Percentiles rank a stretch among this genome's conserved stretches.
Evolutionary conservation across 2,329 filamentous ascomycete genomes (phyloP).

Genomic region (Fusarium equiseti): DNA sequence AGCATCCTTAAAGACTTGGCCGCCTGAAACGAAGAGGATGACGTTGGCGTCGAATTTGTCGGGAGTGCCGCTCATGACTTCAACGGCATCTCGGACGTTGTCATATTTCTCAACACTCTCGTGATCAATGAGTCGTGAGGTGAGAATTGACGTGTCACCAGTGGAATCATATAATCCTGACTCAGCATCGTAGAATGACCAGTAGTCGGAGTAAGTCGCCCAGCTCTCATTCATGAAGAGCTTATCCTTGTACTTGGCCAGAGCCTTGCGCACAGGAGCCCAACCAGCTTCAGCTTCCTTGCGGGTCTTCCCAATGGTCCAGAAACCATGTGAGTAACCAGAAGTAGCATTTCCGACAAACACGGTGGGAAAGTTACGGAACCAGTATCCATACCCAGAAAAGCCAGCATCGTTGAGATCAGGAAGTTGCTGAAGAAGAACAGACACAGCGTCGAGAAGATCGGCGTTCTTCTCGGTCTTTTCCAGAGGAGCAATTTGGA

Average conservation of each 20-base stretch:
- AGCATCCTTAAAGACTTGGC: conserved; percentile 30
- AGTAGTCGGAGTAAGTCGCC: conserved; percentile 29
- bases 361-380: conserved; percentile 16
- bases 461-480: conserved; percentile 28
- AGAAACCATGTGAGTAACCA: conserved; percentile 26
- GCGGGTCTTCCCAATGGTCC: conserved; percentile 5
- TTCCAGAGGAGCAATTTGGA: conserved; percentile 11
- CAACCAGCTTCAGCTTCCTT: conserved; percentile 20
- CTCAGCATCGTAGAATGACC: conserved; percentile 28
- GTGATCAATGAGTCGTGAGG: conserved; percentile 21
- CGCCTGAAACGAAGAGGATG: conserved; percentile 25
- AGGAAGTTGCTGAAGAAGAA: conserved; percentile 12
- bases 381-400: conserved; percentile 33
- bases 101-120: background rate
- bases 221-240: conserved; percentile 33
- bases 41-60: conserved; percentile 21
- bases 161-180: conserved; percentile 20
- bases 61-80: conserved; percentile 30
- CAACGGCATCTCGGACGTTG: conserved; percentile 11
- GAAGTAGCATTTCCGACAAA: conserved; percentile 34
- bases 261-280: conserved; percentile 10
- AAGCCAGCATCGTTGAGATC: conserved; percentile 38
- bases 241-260: conserved; percentile 21
- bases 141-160: conserved; percentile 19
- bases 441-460: conserved; percentile 15